phyloP scores from a whole-genome alignment of 345 rosid species.

The Trapa incisa region DNA sequence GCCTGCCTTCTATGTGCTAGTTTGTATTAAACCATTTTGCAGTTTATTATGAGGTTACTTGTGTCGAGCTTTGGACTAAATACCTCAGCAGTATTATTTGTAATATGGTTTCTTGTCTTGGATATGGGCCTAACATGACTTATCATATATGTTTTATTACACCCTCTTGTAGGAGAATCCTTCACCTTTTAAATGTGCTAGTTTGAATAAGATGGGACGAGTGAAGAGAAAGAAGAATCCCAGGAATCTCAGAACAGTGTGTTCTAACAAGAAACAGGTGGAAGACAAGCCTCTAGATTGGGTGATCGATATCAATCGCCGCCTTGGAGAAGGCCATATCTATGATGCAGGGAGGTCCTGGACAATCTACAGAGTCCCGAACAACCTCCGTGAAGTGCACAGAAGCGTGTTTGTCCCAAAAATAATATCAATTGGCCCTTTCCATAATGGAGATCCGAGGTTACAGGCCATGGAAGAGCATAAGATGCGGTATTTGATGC shows the following conservation, averaged over 20 bases:
- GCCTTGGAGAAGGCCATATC: conserved; percentile 1
- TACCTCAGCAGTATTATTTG: no score
- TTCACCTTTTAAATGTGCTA: not conserved
- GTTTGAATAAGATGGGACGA: conserved; percentile 2
- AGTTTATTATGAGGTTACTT: not conserved
- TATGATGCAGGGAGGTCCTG: conserved; percentile 10
- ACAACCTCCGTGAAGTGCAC: conserved; percentile 5
- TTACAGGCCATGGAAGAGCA: conserved; percentile 12
- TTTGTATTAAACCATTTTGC: not conserved
- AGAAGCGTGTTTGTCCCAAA: conserved; percentile 7
- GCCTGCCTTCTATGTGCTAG: not conserved
- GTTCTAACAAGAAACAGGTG: not conserved
- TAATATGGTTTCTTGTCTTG: not conserved
- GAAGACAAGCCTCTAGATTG: conserved; percentile 2
- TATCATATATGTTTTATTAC: not conserved
- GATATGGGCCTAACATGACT: not conserved
- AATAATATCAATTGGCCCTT: conserved; percentile 8
- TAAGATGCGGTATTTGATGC: conserved; percentile 11
- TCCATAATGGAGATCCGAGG: conserved; percentile 2
- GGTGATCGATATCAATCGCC: conserved; percentile 5
- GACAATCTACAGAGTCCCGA: conserved; percentile 10
- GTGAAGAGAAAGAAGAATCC: conserved; percentile 7
- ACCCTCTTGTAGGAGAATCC: not conserved
- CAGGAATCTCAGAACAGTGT: conserved; percentile 7
- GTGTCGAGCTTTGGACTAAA: no score